Conservation (phyloP, 805 yeast genomes). For the Teunomyces aglyptinius region DNA sequence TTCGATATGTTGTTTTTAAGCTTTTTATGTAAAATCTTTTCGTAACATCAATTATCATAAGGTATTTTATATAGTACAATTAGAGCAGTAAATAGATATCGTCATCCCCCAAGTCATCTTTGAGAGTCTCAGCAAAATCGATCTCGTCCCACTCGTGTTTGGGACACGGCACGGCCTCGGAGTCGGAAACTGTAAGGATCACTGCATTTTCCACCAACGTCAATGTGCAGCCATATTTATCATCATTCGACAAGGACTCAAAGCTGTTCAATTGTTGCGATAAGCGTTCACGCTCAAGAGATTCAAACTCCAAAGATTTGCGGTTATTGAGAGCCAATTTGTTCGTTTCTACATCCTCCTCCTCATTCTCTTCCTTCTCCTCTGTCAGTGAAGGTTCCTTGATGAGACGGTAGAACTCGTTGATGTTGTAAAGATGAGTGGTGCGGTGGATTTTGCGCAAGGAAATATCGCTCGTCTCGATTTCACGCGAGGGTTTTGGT, state of each 20-base stretch:
- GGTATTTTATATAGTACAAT: background rate
- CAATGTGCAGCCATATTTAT: constrained; percentile 10
- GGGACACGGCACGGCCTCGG: background rate
- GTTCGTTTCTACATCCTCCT: constrained; percentile 4
- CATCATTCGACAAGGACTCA: background rate
- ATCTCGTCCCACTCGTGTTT: background rate
- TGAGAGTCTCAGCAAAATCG: background rate
- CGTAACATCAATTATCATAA: background rate
- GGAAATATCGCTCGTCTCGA: constrained; percentile 3
- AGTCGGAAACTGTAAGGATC: constrained; percentile 11
- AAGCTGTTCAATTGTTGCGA: constrained; percentile 9
- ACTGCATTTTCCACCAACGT: constrained; percentile 21
- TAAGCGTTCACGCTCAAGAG: constrained; percentile 13
- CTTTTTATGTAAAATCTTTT: background rate
- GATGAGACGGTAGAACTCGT: constrained; percentile 14
- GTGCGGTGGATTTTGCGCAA: constrained; percentile 12
- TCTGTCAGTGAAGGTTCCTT: background rate
- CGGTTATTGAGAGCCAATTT: constrained; percentile 17
- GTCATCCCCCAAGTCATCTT: background rate
- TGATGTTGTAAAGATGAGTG: constrained; percentile 14
- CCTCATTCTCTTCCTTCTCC: background rate
- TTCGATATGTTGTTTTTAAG: too few species aligned
- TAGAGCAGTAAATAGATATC: constrained; percentile 1
- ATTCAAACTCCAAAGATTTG: constrained; percentile 21
- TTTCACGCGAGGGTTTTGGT: background rate